Evolutionary conservation across 2,329 filamentous ascomycete genomes (phyloP), one percentile per base, ranked within the genome.

Genomic region (Pseudopyricularia cyperi): DNA sequence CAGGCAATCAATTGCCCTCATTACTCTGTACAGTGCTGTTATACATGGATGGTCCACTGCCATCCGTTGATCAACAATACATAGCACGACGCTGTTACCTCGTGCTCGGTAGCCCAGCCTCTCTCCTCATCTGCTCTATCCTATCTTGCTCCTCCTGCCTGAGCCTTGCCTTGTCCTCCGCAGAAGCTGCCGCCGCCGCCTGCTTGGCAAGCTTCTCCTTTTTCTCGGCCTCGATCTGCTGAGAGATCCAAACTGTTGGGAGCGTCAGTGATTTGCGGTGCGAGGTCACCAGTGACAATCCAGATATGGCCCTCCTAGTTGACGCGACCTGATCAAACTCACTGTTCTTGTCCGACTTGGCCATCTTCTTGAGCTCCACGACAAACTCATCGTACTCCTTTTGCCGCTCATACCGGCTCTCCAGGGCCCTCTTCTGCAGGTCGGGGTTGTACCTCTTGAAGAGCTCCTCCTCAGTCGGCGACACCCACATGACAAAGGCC

Each of bases 391-490:
- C 87, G 60, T 95, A 95, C 54, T 96, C 89, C 67, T 90, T 77
- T 63, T 93, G 81, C 55, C 79, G 79, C 65, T 85, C 80, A 53
- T 84, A 75, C 17, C 89, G 79, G 54, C 83, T 79, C 66, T 90
- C 89, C n/a, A 95, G 71, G 56, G 87, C 89, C 62, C 86, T 80
- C 66, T 87, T 87, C 64, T 93, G 87, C n/a, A 98, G 77, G 33
- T 97, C 93, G 1, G 91, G 91, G 67, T 91, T 97, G 72, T 97
- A 97, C 68, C 77, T 82, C 71, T 88, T 75, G 74, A 94, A 89
- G 42, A 98, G 77, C 70, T 97, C 89, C 68, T 96, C 93, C 60
- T 96, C 89, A 12, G 86, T 85, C 2, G 93, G 93, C 46, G 79
- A 79, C 47, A 94, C 71, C 66, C 82, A 95, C 69, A 83, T 79